These are phyloP conservation scores for Phaeosphaeria sp. DNA, from an alignment of 2,329 filamentous ascomycete species.

Conservation along the genomic window DNA sequence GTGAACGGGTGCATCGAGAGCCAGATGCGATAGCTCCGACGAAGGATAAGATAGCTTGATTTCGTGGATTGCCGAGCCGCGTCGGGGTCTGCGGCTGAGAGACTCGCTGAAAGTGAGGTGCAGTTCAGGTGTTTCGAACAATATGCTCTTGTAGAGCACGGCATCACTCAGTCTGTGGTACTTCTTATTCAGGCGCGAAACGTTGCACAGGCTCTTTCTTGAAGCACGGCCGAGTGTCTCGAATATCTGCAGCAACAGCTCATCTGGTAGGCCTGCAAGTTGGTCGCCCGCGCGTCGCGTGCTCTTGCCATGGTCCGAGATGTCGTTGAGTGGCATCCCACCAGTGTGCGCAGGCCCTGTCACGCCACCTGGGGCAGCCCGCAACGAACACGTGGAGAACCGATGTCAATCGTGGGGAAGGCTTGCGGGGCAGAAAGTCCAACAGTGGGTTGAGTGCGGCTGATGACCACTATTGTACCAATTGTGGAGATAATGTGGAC, in stretches of 20 bases:
- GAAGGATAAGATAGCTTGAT: slow-evolving; percentile 40
- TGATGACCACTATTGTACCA: not conserved
- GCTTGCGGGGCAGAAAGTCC: not conserved
- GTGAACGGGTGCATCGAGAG: slow-evolving; percentile 35
- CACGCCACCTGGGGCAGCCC: not conserved
- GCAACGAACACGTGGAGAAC: slow-evolving; percentile 21
- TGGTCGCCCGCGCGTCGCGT: slow-evolving; percentile 11
- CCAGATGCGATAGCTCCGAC: slow-evolving; percentile 37
- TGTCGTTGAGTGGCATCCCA: not conserved
- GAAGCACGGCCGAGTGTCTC: slow-evolving; percentile 32
- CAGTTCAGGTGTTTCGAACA: slow-evolving; percentile 39
- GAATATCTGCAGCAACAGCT: slow-evolving; percentile 40
- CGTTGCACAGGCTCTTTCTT: slow-evolving; percentile 36
- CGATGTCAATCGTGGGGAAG: slow-evolving; percentile 1
- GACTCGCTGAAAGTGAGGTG: slow-evolving; percentile 45
- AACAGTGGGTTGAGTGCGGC: not conserved
- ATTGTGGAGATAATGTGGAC: slow-evolving; percentile 2
- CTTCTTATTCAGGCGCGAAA: slow-evolving; percentile 37
- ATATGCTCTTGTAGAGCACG: slow-evolving; percentile 39
- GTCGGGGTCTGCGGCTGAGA: slow-evolving; percentile 35
- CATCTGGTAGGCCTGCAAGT: slow-evolving; percentile 33
- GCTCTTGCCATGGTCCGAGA: not conserved
- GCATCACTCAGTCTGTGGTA: slow-evolving; percentile 41
- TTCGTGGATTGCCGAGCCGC: slow-evolving; percentile 42
- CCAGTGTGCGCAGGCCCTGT: not conserved